Conservation (phyloP, 805 yeast genomes). For the Ogataea glucozyma region DNA sequence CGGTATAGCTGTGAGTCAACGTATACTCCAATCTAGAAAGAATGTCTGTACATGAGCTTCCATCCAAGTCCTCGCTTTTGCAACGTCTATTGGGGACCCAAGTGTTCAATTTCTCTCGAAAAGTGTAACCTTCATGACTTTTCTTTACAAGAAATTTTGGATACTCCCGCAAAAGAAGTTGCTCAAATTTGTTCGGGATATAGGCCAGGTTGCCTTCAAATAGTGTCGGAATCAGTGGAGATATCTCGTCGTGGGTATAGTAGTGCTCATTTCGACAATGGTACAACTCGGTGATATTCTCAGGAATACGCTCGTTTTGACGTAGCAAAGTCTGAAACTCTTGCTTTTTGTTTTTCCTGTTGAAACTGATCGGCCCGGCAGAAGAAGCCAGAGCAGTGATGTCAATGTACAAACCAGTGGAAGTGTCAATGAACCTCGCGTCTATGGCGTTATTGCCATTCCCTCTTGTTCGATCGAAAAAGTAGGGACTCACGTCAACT, state of each 20-base stretch:
- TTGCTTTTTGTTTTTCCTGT: conserved; percentile 9
- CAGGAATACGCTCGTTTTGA: conserved; percentile 16
- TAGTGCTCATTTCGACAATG: conserved; percentile 61
- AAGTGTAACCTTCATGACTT: conserved; percentile 24
- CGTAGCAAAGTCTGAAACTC: conserved; percentile 21
- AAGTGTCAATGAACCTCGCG: conserved; percentile 54
- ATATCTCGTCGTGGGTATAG: conserved; percentile 47
- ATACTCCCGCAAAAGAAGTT: conserved; percentile 42
- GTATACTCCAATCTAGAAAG: conserved; percentile 30
- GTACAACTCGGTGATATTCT: conserved; percentile 22
- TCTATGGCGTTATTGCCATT: conserved; percentile 55
- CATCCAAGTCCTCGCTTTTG: conserved; percentile 23
- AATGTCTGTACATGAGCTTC: conserved; percentile 32
- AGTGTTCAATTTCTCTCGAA: conserved; percentile 20
- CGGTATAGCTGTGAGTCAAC: conserved; percentile 31
- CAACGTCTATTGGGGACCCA: conserved; percentile 32
- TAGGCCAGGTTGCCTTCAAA: conserved; percentile 59
- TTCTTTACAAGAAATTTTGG: conserved; percentile 23
- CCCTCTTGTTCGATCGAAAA: conserved; percentile 39
- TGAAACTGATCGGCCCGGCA: conserved; percentile 9
- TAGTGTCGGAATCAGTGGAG: conserved; percentile 52
- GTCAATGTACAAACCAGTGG: conserved; percentile 49
- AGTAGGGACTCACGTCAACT: conserved; percentile 38
- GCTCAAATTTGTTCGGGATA: conserved; percentile 43
- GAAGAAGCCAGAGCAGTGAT: conserved; percentile 40